phyloP scores from a whole-genome alignment of 2,329 filamentous ascomycete genomes.

The Fusarium floridanum region DNA sequence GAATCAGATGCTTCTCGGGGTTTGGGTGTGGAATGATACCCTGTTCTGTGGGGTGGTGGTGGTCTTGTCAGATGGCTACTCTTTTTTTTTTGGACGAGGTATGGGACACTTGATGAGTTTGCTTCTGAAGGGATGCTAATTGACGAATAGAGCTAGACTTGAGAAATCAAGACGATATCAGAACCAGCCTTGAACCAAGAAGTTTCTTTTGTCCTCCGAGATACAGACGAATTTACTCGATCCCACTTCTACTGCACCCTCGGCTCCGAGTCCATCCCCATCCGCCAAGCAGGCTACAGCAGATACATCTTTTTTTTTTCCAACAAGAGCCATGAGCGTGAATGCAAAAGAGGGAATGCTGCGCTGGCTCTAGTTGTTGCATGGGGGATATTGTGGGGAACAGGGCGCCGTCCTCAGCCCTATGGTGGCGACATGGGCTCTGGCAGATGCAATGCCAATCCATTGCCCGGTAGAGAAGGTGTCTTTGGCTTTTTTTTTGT shows the following conservation, averaged over 20 bases:
- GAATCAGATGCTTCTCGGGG: neutral
- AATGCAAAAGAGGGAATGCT: neutral
- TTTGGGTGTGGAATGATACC: neutral
- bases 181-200: neutral
- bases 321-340: neutral
- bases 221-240: neutral
- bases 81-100: neutral
- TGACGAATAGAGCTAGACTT: neutral
- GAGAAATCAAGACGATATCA: neutral
- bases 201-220: neutral
- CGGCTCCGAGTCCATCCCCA: neutral
- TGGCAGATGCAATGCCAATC: neutral
- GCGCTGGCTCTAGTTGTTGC: neutral
- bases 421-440: constrained; percentile 4
- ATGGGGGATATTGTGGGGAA: constrained; percentile 4
- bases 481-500: neutral
- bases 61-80: neutral
- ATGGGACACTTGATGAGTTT: neutral
- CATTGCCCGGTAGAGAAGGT: constrained; percentile 1
- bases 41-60: neutral
- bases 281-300: constrained; percentile 11
- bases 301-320: neutral
- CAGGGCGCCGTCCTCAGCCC: constrained; percentile 7
- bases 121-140: neutral
- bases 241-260: neutral